Evolutionary conservation across 2,329 filamentous ascomycete species (phyloP).

Genomic region (Pezicula radicicola): DNA sequence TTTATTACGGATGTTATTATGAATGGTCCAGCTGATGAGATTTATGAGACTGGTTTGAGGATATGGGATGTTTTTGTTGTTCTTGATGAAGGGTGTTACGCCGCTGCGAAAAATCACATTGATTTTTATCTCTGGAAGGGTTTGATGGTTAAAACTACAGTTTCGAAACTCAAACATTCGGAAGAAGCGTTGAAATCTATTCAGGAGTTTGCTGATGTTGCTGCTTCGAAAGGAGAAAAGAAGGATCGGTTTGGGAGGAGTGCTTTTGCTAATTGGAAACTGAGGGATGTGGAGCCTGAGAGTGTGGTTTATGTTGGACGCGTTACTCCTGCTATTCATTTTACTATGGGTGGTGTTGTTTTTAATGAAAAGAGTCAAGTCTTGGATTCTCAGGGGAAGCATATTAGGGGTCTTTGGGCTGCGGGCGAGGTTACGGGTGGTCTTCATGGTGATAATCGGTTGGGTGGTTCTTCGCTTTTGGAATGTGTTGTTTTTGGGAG

Average conservation of each 20-base stretch:
- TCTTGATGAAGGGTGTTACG: constrained; percentile 55
- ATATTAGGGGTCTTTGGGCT: constrained; percentile 56
- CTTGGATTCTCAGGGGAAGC: constrained; percentile 36
- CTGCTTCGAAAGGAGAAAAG: constrained; percentile 28
- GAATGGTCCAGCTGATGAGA: constrained; percentile 26
- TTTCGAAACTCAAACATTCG: constrained; percentile 41
- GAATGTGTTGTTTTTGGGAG: constrained; percentile 64
- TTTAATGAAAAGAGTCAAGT: constrained; percentile 53
- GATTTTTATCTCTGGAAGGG: constrained; percentile 64
- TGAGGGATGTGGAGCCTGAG: constrained; percentile 46
- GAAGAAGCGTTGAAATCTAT: constrained; percentile 38
- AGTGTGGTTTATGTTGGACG: constrained; percentile 54
- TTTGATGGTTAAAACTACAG: constrained; percentile 52
- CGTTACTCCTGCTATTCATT: constrained; percentile 63
- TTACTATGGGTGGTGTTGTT: constrained; percentile 63
- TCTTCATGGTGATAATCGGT: constrained; percentile 59
- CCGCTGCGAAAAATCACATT: constrained; percentile 50
- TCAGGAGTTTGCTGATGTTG: constrained; percentile 45
- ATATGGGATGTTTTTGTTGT: constrained; percentile 60
- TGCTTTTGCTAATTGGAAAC: constrained; percentile 52
- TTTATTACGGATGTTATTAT: constrained; percentile 52
- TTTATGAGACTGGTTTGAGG: constrained; percentile 27
- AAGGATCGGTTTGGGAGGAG: constrained; percentile 45
- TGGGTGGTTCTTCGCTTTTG: constrained; percentile 59
- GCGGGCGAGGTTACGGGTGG: constrained; percentile 65